Evolutionary conservation across 2,329 filamentous ascomycete species (phyloP).

Genomic region (Cladosporium oxysporum): DNA sequence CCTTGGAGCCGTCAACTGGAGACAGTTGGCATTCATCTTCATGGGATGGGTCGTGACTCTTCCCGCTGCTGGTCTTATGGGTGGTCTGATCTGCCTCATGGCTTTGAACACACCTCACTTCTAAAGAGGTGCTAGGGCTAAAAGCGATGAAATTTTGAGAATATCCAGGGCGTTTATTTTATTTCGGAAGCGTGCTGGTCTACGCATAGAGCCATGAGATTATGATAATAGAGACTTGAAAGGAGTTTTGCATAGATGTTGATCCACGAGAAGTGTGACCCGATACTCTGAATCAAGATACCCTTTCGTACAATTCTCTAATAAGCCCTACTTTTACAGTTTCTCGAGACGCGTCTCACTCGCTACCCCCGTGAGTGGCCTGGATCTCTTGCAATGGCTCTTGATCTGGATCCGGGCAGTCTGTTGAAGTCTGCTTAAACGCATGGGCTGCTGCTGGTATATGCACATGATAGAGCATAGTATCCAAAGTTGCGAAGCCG

Average conservation of each 20-base stretch:
- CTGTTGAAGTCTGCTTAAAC: too few relatives aligned
- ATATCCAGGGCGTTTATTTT: not conserved
- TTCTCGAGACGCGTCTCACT: too few relatives aligned
- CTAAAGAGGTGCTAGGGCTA: not conserved
- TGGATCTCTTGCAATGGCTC: too few relatives aligned
- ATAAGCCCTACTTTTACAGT: too few relatives aligned
- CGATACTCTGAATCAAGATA: not conserved
- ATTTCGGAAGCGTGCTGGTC: not conserved
- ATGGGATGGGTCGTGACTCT: slow-evolving; percentile 62
- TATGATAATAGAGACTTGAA: not conserved
- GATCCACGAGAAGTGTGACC: not conserved
- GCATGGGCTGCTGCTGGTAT: too few relatives aligned
- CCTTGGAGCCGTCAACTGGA: slow-evolving; percentile 61
- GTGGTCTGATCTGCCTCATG: slow-evolving; percentile 55
- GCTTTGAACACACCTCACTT: slow-evolving; percentile 45
- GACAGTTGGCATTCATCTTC: slow-evolving; percentile 62
- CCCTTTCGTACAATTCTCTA: not conserved
- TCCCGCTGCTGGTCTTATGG: slow-evolving; percentile 57
- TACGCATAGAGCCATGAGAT: not conserved
- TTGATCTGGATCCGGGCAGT: too few relatives aligned
- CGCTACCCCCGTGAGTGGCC: too few relatives aligned
- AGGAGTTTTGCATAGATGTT: not conserved
- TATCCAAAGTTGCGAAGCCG: not conserved
- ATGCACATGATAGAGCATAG: not conserved
- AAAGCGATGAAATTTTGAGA: not conserved